Evolutionary conservation across 192 early-diverging fungal species (phyloP), one percentile per base, ranked within the genome.

Genomic region (Diversispora eburnea): DNA sequence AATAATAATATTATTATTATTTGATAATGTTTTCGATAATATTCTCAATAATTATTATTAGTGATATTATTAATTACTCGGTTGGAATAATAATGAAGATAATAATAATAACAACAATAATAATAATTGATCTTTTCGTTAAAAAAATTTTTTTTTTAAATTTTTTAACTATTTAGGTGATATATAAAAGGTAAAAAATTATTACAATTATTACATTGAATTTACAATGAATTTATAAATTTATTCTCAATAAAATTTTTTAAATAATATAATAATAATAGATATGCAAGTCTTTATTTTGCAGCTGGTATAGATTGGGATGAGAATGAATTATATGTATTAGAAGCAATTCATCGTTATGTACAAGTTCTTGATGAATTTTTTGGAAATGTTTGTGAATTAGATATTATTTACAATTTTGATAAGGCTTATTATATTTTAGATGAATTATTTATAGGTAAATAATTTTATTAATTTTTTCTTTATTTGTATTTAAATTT

Each of bases 321-420:
- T 39, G 84, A 85, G 69, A 85, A 85, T 73, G 84, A 85, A 55
- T 76, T 85, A 41, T 81, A 78, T 67, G 79, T 70, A 46, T 68
- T 85, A 59, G 84, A 85, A 57, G 79, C 83, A 41, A 64, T 85
- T 48, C 84, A 85, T 74, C 83, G 83, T 54, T 85, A 85, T 52
- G 84, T 85, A 12, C 83, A 85, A 70, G 65, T 78, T 49, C 78
- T 85, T 62, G 84, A 85, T 76, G 77, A 84, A 67, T 84, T 85
- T 72, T 86, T 86, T 80, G 84, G 83, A 41, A 85, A 83, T 70
- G 84, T 86, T 9, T 84, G 81, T 73, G 83, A 84, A 77, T 70
- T 86, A 45, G 84, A 86, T 66, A 85, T 86, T 54, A 81, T 86
- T 56, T 84, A 83, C 72, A 83, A 84, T 60, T 83, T 84, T 63